Base-by-base conservation (phyloP, 2,329 filamentous ascomycete genomes). In the Stachybotrys chartarum region DNA sequence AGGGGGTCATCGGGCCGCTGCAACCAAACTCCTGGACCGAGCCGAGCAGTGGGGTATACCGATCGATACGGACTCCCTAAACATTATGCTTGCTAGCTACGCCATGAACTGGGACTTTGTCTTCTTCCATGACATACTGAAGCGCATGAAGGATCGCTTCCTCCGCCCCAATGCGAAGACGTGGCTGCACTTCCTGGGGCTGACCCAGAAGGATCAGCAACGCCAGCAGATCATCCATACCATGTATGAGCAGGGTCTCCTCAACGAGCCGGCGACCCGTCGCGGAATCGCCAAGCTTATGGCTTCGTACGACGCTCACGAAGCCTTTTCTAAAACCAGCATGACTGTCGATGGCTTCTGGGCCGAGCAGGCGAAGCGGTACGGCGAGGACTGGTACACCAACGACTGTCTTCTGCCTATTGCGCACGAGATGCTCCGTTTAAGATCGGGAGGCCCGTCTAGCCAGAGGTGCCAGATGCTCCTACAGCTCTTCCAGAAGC, bases 161-260 rank as follows among this genome's bases (percentile, higher is more conserved):
- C 69, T 72, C 49, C 57, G 60, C 31, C 76, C 78, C 5, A 74
- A 78, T 51, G 63, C 74, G 3, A 64, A 66, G 16, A 80, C 79
- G 0, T 82, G 79, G 79, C 59, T 75, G 3, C 67, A 76, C 5
- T 78, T 80, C 56, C 65, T 82, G 17, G 66, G 69, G n/a, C 69
- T 81, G 49, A 79, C 87, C 56, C 79, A 82, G 66, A 79, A 79
- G 11, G 83, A 86, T 63, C 77, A 81, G n/a, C 73, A 77, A 52
- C 71, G 72, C 53, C 72, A 73, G 30, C 74, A 77, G 59, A 67
- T 79, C 32, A 63, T 81, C 32, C 70, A 72, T 12, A 68, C 70
- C 55, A 81, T 82, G 77, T 68, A 75, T 54, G 64, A 71, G 42
- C 67, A 72, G 17, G 74, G 74, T 30, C 68, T 80, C 51, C 68